Base-by-base conservation (phyloP, 2,329 filamentous ascomycete species). In the Cercospora sp. region DNA sequence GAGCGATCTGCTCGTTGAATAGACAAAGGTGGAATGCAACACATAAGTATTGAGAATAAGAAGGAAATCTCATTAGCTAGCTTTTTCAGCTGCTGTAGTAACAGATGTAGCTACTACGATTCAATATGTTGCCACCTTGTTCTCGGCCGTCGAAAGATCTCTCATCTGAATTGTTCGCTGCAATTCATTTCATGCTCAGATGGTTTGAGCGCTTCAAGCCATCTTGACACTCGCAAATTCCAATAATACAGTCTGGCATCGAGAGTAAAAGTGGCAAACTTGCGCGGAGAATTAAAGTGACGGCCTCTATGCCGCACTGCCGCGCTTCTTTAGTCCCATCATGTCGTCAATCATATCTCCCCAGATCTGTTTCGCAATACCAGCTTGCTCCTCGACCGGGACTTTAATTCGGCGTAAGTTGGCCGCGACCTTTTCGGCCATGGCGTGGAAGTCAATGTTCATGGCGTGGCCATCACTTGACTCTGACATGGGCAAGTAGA, bases 401-500 rank as follows among this genome's bases (percentile, higher is more conserved):
- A 78, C 77, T 63, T 79, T 73, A 65, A 75, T 71, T n/a, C 66
- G 53, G 28, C 68, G 62, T 30, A 76, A 43, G 78, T 80, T 68
- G 24, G 58, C 51, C 34, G 66, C 74, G 10, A 74, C 73, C 61
- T 80, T 77, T 69, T 86, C 84, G 24, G 86, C 85, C 75, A 89
- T 79, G 51, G 83, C 83, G 75, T 86, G 85, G 45, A 85, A 85
- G 73, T 87, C 84, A 62, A 88, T 84, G 40, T 87, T 84, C 55
- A 86, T 78, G 12, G 83, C 79, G 75, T 84, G 81, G 69, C 85
- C 86, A 74, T 89, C 87, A 21, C 84, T 82, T 18, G 87, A 82
- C 70, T 89, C 87, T 64, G 82, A 83, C 82, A 89, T 83, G 61
- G 87, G 83, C 69, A 85, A 84, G 67, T 85, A 82, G 24, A 82